Evolutionary conservation across 2,329 filamentous ascomycete genomes (phyloP).

Genomic region (Diplodia corticola): DNA sequence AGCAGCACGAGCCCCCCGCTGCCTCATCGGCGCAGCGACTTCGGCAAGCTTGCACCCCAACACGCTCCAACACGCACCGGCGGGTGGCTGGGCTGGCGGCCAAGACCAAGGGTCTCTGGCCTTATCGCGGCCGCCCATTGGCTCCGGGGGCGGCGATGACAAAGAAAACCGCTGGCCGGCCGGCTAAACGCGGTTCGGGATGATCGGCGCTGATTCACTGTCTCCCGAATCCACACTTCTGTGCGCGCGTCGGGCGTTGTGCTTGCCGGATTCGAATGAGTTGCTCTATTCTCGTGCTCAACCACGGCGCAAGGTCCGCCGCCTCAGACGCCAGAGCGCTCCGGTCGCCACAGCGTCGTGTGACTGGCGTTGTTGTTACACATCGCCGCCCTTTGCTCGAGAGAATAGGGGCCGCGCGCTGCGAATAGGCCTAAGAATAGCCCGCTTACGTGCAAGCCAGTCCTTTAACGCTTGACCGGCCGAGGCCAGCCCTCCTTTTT

Average conservation of each 20-base stretch:
- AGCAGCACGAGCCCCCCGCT: conserved; percentile 17
- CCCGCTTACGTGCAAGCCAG: conserved; percentile 3
- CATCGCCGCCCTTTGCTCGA: neutral
- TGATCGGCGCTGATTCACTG: conserved; percentile 17
- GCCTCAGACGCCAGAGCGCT: conserved; percentile 16
- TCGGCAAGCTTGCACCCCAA: conserved; percentile 10
- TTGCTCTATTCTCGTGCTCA: conserved; percentile 13
- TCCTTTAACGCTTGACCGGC: conserved; percentile 5
- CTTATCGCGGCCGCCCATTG: conserved; percentile 17
- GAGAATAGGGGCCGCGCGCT: conserved; percentile 13
- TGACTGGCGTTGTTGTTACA: conserved; percentile 15
- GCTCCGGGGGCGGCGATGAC: conserved; percentile 3
- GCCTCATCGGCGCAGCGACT: conserved; percentile 15
- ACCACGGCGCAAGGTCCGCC: conserved; percentile 16
- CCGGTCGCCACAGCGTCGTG: neutral
- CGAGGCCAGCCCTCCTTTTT: conserved; percentile 16
- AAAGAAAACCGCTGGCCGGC: conserved; percentile 14
- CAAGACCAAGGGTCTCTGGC: conserved; percentile 4
- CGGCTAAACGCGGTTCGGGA: conserved; percentile 21
- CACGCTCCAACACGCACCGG: conserved; percentile 2
- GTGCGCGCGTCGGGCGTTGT: conserved; percentile 6
- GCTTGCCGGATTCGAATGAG: conserved; percentile 1
- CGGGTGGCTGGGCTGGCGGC: conserved; percentile 12
- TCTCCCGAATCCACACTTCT: conserved; percentile 13
- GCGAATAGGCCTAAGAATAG: conserved; percentile 1